Base-by-base conservation (phyloP, 2,329 filamentous ascomycete species). In the Stemphylium lycopersici region DNA sequence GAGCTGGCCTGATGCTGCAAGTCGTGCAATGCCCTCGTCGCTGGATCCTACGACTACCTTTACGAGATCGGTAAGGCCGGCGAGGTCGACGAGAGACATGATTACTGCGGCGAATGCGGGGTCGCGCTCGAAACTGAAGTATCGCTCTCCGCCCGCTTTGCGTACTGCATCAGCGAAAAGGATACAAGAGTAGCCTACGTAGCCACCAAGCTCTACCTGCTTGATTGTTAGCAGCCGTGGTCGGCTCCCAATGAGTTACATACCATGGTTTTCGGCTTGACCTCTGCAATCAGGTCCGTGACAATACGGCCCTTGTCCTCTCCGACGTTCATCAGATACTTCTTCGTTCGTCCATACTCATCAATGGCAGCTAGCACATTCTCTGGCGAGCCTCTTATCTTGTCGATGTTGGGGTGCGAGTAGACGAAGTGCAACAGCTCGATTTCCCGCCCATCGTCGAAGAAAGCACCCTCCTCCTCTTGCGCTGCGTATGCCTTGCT, bases 311-410 rank as follows among this genome's bases (percentile, higher is more conserved):
- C 90, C 76, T 95, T 95, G 67, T 86, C 81, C 62, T 87, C 82
- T 36, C 90, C 90, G 2, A 95, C 85, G 61, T 92, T 93, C 87
- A 93, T 93, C 46, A 93, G 82, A 59, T 88, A 90, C 70, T 87
- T 89, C 57, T 84, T 81, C 2, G 83, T 86, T 38, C 83, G 76
- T 11, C 79, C 84, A 72, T 82, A 93, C 47, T 89, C 84, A 66
- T 93, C 89, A 70, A 93, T 91, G 24, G 84, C 84, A 22, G 81
- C 79, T 0, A 93, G 79, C 1, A 93, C 83, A 51, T 81, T 82
- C 13, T 81, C 69, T 0, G 90, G 89, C 16, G 84, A 86, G 16
- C 84, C 85, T 45, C 87, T 81, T 50, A 92, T 81, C 46, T 85
- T 77, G 2, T 87, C 83, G 24, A 90, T 74, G 55, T 88, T 79